These are phyloP conservation scores for Colletotrichum abscissum DNA, from an alignment of 2,329 filamentous ascomycete species.

Conservation along the genomic window DNA sequence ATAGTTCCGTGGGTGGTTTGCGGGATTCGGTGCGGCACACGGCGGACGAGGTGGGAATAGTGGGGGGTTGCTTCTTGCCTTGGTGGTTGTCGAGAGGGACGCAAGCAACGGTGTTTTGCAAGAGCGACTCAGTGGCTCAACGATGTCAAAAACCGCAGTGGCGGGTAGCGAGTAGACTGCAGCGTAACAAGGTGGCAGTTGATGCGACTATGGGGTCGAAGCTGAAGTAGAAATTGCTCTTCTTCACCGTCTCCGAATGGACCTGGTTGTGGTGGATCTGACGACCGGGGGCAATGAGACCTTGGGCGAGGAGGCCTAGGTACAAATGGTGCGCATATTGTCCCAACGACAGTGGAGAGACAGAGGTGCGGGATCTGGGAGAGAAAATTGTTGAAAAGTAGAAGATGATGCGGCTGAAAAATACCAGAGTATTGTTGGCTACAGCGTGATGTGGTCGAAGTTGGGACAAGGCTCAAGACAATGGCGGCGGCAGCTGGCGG, in stretches of 20 bases:
- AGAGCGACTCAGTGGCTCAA: not conserved
- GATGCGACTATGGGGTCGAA: not conserved
- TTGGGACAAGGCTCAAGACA: conserved; percentile 9
- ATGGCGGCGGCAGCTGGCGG: conserved; percentile 1
- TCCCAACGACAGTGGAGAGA: conserved; percentile 7
- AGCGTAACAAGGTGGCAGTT: not conserved
- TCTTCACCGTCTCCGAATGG: conserved; percentile 8
- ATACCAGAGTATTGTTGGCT: not conserved
- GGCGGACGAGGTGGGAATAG: not conserved
- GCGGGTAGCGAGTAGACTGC: not conserved
- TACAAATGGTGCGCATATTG: conserved; percentile 21
- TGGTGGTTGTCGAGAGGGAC: not conserved
- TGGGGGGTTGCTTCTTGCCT: not conserved
- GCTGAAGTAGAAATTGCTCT: conserved; percentile 1
- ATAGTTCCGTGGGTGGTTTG: not conserved
- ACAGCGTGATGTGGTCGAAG: not conserved
- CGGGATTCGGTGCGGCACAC: not conserved
- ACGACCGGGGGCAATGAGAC: conserved; percentile 11
- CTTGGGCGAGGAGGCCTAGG: conserved; percentile 24
- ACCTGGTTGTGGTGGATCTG: conserved; percentile 4
- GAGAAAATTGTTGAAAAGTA: not conserved
- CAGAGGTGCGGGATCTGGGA: not conserved
- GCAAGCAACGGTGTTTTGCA: not conserved
- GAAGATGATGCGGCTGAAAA: conserved; percentile 19
- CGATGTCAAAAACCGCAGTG: not conserved